Evolutionary conservation across 176 grass and related monocot species (phyloP).

Genomic region (Triticum aestivum): DNA sequence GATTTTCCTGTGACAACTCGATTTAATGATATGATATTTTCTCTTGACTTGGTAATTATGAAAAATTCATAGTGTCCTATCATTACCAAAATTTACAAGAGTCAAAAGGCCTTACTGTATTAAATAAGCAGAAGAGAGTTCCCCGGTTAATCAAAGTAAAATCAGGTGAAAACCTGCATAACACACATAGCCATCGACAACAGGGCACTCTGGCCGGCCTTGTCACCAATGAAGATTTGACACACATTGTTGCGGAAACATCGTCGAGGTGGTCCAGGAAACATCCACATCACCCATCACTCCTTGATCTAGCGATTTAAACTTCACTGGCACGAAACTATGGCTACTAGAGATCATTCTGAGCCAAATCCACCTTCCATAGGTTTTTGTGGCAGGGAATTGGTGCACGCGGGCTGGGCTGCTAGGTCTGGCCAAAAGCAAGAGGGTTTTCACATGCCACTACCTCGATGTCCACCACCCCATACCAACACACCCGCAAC

Average conservation of each 20-base stretch:
- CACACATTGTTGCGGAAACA: background rate
- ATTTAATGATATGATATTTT: background rate
- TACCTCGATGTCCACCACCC: background rate
- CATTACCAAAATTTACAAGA: background rate
- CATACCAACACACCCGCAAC: background rate
- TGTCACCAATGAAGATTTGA: background rate
- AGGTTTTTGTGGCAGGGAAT: background rate
- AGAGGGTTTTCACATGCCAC: background rate
- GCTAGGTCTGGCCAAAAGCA: background rate
- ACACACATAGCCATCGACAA: background rate
- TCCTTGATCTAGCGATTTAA: background rate
- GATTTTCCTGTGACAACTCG: background rate
- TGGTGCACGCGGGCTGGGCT: background rate
- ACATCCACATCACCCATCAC: background rate
- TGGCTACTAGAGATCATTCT: background rate
- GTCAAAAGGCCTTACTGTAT: background rate
- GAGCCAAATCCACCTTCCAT: background rate
- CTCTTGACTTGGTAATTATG: background rate
- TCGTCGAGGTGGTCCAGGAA: background rate
- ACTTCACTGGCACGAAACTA: background rate
- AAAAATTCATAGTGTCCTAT: background rate
- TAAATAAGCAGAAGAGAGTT: constrained; percentile 4
- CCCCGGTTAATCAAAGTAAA: background rate
- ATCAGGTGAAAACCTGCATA: background rate
- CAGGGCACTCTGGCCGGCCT: background rate